These are phyloP conservation scores for Aspergillus uvarum DNA, from an alignment of 2,329 filamentous ascomycete genomes.

Conservation along the genomic window DNA sequence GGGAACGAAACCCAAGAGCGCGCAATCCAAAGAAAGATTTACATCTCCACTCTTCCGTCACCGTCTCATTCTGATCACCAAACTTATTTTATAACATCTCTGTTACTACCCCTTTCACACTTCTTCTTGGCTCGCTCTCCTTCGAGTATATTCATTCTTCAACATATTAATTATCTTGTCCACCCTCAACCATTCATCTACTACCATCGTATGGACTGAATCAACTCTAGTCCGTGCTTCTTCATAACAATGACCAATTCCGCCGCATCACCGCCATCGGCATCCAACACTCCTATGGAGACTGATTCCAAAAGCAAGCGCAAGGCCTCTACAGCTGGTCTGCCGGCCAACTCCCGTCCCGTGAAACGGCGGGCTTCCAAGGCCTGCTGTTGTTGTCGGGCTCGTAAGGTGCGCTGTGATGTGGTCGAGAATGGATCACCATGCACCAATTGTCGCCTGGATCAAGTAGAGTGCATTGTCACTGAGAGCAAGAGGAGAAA, in stretches of 20 bases:
- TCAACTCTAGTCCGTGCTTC: neutral
- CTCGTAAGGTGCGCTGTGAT: conserved; percentile 89
- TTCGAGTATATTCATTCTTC: neutral
- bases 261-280: conserved; percentile 19
- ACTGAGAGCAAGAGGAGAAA: conserved; percentile 78
- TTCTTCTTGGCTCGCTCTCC: neutral
- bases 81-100: conserved; percentile 1
- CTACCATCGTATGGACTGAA: neutral
- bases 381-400: conserved; percentile 83
- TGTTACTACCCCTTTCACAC: conserved; percentile 1
- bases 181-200: neutral
- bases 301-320: conserved; percentile 50
- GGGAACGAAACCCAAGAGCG: conserved; percentile 13
- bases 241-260: conserved; percentile 24
- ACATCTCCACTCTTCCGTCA: conserved; percentile 26
- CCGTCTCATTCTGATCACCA: neutral
- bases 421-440: conserved; percentile 82
- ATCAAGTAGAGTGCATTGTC: conserved; percentile 57
- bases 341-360: conserved; percentile 55
- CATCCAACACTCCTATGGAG: conserved; percentile 23
- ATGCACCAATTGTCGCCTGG: conserved; percentile 76
- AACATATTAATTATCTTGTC: neutral
- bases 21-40: conserved; percentile 15
- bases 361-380: conserved; percentile 86
- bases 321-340: conserved; percentile 57